Percentiles rank a stretch among this genome's conserved stretches.
These are phyloP conservation scores for Primulina eburnea DNA, from an alignment of 257 asterid species.

Conservation along the genomic window DNA sequence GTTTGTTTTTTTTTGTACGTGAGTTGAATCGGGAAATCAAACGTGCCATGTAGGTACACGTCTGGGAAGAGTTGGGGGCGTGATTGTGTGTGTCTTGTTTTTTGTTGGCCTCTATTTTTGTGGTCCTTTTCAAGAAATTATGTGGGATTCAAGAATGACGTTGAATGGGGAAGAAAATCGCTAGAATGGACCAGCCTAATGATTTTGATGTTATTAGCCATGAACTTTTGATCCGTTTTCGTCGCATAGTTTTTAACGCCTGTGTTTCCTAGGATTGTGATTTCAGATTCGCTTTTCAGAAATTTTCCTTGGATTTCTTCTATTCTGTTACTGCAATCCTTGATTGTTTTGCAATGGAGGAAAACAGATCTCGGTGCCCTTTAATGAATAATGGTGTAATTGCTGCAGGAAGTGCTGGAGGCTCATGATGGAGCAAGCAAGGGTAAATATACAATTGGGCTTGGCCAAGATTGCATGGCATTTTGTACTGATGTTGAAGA, in stretches of 20 bases:
- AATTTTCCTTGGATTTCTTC: neutral
- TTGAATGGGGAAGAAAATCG: neutral
- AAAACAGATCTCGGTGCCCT: conserved; percentile 32
- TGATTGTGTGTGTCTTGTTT: conserved; percentile 2
- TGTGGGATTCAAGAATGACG: conserved; percentile 20
- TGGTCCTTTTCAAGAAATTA: conserved; percentile 11
- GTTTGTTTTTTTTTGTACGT: neutral
- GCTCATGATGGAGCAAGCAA: conserved; percentile 99
- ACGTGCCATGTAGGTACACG: conserved; percentile 17
- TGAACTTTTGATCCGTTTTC: neutral
- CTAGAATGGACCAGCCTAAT: conserved; percentile 25
- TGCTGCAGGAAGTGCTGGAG: conserved; percentile 78
- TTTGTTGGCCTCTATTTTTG: neutral
- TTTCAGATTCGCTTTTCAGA: conserved; percentile 28
- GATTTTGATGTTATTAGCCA: conserved; percentile 18
- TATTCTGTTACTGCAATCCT: conserved; percentile 12
- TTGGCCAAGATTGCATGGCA: conserved; percentile 99
- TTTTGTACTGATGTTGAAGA: conserved; percentile 96
- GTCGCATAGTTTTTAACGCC: neutral
- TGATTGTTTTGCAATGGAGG: conserved; percentile 13
- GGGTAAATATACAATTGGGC: conserved; percentile 99
- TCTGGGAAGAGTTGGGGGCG: neutral
- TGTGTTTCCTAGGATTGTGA: neutral
- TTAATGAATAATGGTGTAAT: conserved; percentile 16
- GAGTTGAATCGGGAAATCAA: conserved; percentile 15